phyloP scores from a whole-genome alignment of 2,329 filamentous ascomycete genomes.

The Fusarium stilboides region DNA sequence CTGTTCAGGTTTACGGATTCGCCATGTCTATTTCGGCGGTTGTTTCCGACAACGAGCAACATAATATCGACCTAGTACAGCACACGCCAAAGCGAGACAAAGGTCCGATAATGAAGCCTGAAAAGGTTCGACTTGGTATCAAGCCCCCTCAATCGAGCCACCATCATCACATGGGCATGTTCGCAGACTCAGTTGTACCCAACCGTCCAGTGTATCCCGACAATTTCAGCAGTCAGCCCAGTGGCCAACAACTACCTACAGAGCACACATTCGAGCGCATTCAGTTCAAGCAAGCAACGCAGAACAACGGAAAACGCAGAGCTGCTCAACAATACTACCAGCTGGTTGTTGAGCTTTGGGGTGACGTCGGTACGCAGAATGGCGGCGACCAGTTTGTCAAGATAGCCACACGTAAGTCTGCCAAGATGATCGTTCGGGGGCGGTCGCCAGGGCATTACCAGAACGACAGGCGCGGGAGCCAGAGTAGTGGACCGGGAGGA shows the following conservation, averaged over 20 bases:
- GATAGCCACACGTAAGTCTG: conserved; percentile 80
- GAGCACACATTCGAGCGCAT: conserved; percentile 86
- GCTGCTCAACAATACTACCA: conserved; percentile 95
- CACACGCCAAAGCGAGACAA: conserved; percentile 95
- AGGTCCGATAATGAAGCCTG: conserved; percentile 82
- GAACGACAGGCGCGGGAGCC: conserved; percentile 76
- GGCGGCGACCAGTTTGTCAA: conserved; percentile 73
- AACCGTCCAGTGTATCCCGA: conserved; percentile 59
- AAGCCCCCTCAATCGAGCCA: conserved; percentile 71
- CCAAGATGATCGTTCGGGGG: conserved; percentile 89
- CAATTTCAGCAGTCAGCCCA: conserved; percentile 52
- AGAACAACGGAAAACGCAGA: conserved; percentile 92
- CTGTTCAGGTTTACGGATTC: conserved; percentile 80
- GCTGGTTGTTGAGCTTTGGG: conserved; percentile 87
- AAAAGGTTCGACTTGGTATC: conserved; percentile 77
- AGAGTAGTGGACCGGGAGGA: conserved; percentile 77
- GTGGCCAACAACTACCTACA: conserved; percentile 60
- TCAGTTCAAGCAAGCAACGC: conserved; percentile 94
- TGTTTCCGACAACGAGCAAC: conserved; percentile 81
- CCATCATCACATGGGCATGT: conserved; percentile 64
- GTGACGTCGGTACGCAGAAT: conserved; percentile 69
- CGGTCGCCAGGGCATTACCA: conserved; percentile 87
- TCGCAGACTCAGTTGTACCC: conserved; percentile 55
- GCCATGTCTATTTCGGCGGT: conserved; percentile 89
- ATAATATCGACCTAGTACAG: conserved; percentile 87